Percentiles rank a stretch among this genome's conserved stretches.
Conservation (phyloP, 108 stramenopile species). For the Discostella pseudostelligera region DNA sequence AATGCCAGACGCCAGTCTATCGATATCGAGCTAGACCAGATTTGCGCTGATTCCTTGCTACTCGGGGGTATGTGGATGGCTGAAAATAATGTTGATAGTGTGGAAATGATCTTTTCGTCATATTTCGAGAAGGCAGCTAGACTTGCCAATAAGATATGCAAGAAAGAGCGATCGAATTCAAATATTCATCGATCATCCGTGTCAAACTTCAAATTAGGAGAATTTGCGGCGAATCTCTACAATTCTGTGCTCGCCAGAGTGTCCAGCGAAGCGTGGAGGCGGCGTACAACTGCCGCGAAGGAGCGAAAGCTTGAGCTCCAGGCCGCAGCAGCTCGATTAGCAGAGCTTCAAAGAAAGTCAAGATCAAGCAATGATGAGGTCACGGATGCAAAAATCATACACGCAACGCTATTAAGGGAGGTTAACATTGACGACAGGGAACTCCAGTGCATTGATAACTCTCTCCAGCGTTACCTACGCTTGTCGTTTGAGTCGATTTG, state of each 20-base stretch:
- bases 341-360: constrained; percentile 42
- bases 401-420: constrained; percentile 39
- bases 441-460: constrained; percentile 35
- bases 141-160: constrained; percentile 35
- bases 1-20: neutral
- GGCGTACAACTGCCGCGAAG: constrained; percentile 33
- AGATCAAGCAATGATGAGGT: constrained; percentile 17
- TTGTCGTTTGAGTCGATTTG: constrained; percentile 64
- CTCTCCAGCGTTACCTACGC: constrained; percentile 47
- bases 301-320: constrained; percentile 51
- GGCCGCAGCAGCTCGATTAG: constrained; percentile 25
- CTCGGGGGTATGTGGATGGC: constrained; percentile 74
- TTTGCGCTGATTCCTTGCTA: constrained; percentile 55
- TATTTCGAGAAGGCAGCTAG: constrained; percentile 64
- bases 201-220: constrained; percentile 57
- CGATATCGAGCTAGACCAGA: constrained; percentile 21
- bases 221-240: constrained; percentile 58
- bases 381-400: constrained; percentile 15
- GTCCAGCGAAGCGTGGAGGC: constrained; percentile 68
- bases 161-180: constrained; percentile 18
- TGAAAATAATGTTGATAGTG: constrained; percentile 69
- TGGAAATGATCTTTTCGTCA: constrained; percentile 53
- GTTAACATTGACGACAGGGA: constrained; percentile 45
- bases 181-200: constrained; percentile 34
- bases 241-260: constrained; percentile 53